phyloP scores from a whole-genome alignment of 768 basidiomycete species.

The Mycena pura region DNA sequence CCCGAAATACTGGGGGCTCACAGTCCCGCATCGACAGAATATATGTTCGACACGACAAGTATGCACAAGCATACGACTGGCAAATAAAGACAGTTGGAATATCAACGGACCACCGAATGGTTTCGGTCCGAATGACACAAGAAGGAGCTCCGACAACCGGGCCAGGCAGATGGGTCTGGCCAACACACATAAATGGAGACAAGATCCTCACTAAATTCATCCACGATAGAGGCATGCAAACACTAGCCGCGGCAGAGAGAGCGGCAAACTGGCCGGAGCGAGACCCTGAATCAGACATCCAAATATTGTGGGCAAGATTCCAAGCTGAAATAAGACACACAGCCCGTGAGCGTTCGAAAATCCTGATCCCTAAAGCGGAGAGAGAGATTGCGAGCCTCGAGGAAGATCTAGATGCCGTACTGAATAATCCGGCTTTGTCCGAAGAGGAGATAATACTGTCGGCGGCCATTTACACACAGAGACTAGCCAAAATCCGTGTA shows the following conservation, averaged over 20 bases:
- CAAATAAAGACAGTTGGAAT: conserved; percentile 21
- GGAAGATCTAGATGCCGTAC: not conserved
- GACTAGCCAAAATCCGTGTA: not conserved
- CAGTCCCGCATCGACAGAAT: conserved; percentile 45
- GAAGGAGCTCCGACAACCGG: conserved; percentile 34
- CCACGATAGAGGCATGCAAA: not conserved
- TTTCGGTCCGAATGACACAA: not conserved
- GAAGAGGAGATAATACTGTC: not conserved
- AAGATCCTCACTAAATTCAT: not conserved
- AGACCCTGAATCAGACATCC: not conserved
- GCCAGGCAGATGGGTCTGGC: conserved; percentile 40
- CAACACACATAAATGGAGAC: conserved; percentile 28
- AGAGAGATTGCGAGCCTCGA: too few relatives aligned
- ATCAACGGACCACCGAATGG: not conserved
- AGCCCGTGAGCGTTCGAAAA: not conserved
- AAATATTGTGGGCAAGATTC: not conserved
- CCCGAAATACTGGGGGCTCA: not conserved
- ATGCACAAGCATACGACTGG: conserved; percentile 37
- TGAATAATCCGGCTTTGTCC: not conserved
- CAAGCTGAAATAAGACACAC: not conserved
- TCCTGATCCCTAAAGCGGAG: not conserved
- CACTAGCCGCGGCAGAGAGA: not conserved
- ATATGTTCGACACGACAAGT: conserved; percentile 28
- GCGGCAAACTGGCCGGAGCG: not conserved
- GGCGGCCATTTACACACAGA: not conserved